These are phyloP conservation scores for Conringia planisiliqua DNA, from an alignment of 345 rosid species.

Conservation along the genomic window DNA sequence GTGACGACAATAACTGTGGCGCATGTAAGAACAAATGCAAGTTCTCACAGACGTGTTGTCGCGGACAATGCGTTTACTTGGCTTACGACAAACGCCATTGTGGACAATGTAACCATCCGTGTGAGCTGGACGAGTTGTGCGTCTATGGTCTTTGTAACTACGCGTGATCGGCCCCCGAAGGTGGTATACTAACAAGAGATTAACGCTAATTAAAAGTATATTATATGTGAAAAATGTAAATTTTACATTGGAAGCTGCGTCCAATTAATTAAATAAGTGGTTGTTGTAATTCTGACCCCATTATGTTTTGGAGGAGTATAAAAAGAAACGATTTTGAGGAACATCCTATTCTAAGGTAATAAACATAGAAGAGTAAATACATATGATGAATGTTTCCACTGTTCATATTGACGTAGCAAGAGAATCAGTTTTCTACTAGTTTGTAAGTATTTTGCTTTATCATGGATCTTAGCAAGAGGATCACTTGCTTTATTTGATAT, in stretches of 20 bases:
- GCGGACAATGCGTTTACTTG: constrained; percentile 55
- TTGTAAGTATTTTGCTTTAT: too few species aligned
- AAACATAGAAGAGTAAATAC: too few species aligned
- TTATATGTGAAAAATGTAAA: neutral
- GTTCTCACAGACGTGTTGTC: constrained; percentile 54
- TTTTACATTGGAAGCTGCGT: neutral
- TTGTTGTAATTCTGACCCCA: neutral
- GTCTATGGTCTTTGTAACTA: constrained; percentile 68
- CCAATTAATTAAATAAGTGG: neutral
- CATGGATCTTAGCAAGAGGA: too few species aligned
- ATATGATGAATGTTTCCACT: too few species aligned
- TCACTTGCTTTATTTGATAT: too few species aligned
- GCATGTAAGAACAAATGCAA: constrained; percentile 63
- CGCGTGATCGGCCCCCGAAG: constrained; percentile 25
- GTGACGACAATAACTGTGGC: constrained; percentile 50
- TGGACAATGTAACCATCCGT: constrained; percentile 56
- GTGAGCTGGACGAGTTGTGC: constrained; percentile 41
- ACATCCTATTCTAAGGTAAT: neutral
- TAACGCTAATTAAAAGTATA: neutral
- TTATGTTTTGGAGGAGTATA: neutral
- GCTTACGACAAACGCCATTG: constrained; percentile 63
- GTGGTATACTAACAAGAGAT: neutral
- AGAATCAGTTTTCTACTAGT: too few species aligned
- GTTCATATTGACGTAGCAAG: too few species aligned
- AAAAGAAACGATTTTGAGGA: neutral